Conservation (phyloP, 345 rosid species). For the Salix exigua region DNA sequence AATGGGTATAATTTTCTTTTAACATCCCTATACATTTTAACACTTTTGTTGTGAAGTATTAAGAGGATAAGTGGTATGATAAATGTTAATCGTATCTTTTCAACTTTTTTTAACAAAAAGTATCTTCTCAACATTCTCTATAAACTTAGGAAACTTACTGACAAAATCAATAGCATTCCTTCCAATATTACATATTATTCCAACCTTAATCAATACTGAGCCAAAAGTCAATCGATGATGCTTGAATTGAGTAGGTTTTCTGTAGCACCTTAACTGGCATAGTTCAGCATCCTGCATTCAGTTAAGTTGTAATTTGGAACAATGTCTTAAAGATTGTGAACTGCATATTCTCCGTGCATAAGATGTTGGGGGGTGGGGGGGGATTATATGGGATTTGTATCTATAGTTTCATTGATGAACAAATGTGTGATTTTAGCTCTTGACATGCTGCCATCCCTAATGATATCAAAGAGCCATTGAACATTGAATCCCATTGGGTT, state of each 20-base stretch:
- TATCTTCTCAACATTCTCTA: background rate
- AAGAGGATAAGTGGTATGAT: background rate
- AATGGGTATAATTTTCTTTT: constrained; percentile 41
- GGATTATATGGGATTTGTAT: background rate
- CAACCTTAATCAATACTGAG: background rate
- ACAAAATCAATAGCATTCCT: background rate
- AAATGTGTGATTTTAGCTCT: background rate
- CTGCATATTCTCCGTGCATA: background rate
- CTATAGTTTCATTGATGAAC: background rate
- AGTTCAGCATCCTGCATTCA: background rate
- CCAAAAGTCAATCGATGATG: background rate
- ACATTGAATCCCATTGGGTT: background rate
- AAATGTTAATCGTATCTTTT: background rate
- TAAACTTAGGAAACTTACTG: background rate
- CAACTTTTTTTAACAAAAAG: background rate
- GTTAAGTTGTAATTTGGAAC: background rate
- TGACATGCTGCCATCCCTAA: background rate
- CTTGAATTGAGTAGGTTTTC: background rate
- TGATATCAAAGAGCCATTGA: background rate
- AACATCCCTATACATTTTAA: background rate
- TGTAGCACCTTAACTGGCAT: background rate
- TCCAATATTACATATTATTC: background rate
- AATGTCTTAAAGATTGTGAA: background rate
- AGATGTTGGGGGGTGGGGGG: background rate
- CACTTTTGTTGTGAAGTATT: background rate